Conservation (phyloP, 2,329 filamentous ascomycete genomes). For the Talaromyces islandicus region DNA sequence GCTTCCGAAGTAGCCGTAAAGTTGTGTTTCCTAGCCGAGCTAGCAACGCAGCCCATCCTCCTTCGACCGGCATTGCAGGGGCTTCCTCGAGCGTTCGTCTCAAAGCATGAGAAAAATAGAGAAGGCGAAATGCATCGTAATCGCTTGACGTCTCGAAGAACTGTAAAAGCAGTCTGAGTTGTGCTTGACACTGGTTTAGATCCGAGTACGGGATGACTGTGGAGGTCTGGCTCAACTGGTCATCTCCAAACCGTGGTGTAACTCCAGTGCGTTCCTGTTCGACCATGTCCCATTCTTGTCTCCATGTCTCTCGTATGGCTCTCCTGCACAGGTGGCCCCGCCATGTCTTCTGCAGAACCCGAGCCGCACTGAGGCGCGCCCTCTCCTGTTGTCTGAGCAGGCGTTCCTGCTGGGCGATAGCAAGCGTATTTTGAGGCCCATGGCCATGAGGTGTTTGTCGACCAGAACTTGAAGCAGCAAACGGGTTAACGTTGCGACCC, state of each 20-base stretch:
- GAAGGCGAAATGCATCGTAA: constrained; percentile 34
- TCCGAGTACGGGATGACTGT: constrained; percentile 2
- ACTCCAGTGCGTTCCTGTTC: constrained; percentile 37
- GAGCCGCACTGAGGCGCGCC: constrained; percentile 66
- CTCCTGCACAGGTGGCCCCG: constrained; percentile 65
- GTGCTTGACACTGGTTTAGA: constrained; percentile 33
- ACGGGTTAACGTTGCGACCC: constrained; percentile 76
- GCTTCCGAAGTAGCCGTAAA: constrained; percentile 26
- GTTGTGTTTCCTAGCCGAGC: constrained; percentile 31
- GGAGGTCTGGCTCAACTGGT: constrained; percentile 20
- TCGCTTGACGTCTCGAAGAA: constrained; percentile 52
- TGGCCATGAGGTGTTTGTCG: constrained; percentile 53
- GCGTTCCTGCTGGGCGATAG: constrained; percentile 81
- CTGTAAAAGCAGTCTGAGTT: constrained; percentile 62
- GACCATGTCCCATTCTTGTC: constrained; percentile 57
- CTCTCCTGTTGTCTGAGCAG: constrained; percentile 74
- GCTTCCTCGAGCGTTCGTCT: constrained; percentile 32
- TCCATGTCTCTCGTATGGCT: constrained; percentile 51
- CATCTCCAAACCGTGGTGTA: constrained; percentile 30
- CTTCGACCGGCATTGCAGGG: constrained; percentile 31
- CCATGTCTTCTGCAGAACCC: constrained; percentile 73
- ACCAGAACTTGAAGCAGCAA: constrained; percentile 61
- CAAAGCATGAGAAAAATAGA: constrained; percentile 40
- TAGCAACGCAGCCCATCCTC: constrained; percentile 36
- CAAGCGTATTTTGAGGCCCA: constrained; percentile 70